Conservation (phyloP, 2,329 filamentous ascomycete genomes). For the Penicillium rolfsii region DNA sequence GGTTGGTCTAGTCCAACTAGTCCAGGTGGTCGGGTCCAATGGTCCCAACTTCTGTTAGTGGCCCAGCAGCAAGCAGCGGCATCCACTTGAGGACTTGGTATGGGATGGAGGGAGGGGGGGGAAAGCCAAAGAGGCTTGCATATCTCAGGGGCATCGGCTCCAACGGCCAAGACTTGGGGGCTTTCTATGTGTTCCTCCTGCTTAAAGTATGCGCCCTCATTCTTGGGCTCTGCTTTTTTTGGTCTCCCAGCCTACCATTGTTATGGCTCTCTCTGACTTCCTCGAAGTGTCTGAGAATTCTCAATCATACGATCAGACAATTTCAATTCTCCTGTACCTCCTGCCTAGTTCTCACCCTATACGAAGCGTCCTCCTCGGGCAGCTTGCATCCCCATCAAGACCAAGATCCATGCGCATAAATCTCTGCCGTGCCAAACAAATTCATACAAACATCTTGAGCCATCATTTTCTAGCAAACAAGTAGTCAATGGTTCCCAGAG, state of each 20-base stretch:
- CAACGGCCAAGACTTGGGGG: constrained; percentile 14
- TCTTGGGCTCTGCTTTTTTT: constrained; percentile 9
- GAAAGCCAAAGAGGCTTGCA: constrained; percentile 15
- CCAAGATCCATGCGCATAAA: background rate
- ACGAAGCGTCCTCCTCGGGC: background rate
- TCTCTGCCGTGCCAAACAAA: background rate
- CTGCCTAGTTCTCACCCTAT: background rate
- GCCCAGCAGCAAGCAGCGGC: constrained; percentile 6
- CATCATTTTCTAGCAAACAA: background rate
- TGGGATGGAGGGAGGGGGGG: constrained; percentile 4
- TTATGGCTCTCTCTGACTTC: constrained; percentile 9
- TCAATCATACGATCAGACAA: constrained; percentile 1
- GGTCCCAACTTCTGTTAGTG: constrained; percentile 9
- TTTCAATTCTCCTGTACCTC: background rate
- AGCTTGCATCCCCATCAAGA: background rate
- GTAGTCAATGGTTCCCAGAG: background rate
- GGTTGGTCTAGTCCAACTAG: constrained; percentile 21
- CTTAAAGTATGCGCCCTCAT: constrained; percentile 14
- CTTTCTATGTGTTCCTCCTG: background rate
- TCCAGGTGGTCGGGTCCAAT: background rate
- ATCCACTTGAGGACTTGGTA: constrained; percentile 7
- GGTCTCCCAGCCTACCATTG: constrained; percentile 19
- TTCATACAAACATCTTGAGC: background rate
- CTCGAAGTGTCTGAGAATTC: background rate
- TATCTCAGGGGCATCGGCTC: constrained; percentile 28